These are phyloP conservation scores for Ophiostoma piceae DNA, from an alignment of 2,329 filamentous ascomycete species.

Conservation along the genomic window DNA sequence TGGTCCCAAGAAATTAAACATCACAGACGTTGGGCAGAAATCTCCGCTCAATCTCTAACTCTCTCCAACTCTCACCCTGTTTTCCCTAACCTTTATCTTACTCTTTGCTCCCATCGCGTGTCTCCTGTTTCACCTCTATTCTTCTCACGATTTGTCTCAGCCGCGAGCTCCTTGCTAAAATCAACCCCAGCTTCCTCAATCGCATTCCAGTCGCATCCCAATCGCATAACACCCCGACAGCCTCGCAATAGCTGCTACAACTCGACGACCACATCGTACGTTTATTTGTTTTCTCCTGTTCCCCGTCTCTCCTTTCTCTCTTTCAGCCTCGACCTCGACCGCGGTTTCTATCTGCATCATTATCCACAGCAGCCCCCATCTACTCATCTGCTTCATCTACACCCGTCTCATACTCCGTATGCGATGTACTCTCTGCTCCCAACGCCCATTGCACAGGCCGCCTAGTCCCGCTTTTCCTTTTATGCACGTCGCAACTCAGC, in stretches of 20 bases:
- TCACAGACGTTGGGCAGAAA: not conserved
- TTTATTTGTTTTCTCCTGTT: not conserved
- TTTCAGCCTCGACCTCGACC: not conserved
- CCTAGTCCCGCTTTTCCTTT: constrained; percentile 12
- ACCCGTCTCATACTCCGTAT: not conserved
- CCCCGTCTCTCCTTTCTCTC: not conserved
- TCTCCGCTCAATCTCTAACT: not conserved
- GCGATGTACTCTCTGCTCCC: not conserved
- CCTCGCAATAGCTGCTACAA: not conserved
- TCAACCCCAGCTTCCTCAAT: not conserved
- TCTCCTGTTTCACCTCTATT: constrained; percentile 5
- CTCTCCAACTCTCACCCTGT: not conserved
- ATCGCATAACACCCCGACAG: not conserved
- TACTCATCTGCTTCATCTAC: not conserved
- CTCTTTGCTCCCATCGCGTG: not conserved
- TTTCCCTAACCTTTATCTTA: not conserved
- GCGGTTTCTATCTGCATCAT: not conserved
- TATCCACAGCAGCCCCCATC: constrained; percentile 4
- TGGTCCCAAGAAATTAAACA: not conserved
- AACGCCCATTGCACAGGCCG: not conserved
- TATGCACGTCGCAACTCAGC: constrained; percentile 3
- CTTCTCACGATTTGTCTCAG: not conserved
- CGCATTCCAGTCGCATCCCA: not conserved
- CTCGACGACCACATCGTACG: not conserved
- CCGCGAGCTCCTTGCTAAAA: not conserved